These are phyloP conservation scores for Brassica balearica DNA, from an alignment of 441 rosid genomes.

Conservation along the genomic window DNA sequence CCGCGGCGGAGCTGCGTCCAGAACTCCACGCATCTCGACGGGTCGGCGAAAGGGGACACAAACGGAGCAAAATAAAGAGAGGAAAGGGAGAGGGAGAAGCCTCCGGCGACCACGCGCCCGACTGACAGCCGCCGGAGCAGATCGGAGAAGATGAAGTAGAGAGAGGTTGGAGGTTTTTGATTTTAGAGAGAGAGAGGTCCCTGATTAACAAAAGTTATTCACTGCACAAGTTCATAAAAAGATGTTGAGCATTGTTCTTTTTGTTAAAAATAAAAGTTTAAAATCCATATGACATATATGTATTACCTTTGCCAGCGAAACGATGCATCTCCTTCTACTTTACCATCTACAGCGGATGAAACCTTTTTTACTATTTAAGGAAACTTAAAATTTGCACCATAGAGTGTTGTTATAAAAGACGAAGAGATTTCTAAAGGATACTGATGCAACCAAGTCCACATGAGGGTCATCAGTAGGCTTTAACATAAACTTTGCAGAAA, in stretches of 20 bases:
- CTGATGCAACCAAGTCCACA: constrained; percentile 68
- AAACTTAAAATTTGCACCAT: background rate
- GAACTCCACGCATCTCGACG: background rate
- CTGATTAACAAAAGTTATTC: constrained; percentile 29
- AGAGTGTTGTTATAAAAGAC: background rate
- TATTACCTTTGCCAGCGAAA: constrained; percentile 89
- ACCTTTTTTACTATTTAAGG: background rate
- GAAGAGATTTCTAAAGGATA: constrained; percentile 40
- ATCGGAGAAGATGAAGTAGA: background rate
- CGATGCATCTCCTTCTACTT: constrained; percentile 62
- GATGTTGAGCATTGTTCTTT: constrained; percentile 5
- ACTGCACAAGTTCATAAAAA: constrained; percentile 45
- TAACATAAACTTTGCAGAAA: constrained; percentile 59
- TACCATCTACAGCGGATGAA: constrained; percentile 65
- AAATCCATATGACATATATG: background rate
- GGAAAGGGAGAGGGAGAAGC: background rate
- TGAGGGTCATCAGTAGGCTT: constrained; percentile 74
- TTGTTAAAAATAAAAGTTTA: background rate
- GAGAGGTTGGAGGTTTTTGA: too few species aligned
- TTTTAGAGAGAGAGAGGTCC: too few species aligned
- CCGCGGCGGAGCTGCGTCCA: background rate
- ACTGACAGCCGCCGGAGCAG: background rate
- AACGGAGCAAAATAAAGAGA: background rate
- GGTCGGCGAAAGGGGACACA: background rate
- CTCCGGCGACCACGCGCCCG: background rate